Percentiles rank a stretch among this genome's conserved stretches.
phyloP scores from a whole-genome alignment of 2,329 filamentous ascomycete species.

The Lachnellula hyalina region DNA sequence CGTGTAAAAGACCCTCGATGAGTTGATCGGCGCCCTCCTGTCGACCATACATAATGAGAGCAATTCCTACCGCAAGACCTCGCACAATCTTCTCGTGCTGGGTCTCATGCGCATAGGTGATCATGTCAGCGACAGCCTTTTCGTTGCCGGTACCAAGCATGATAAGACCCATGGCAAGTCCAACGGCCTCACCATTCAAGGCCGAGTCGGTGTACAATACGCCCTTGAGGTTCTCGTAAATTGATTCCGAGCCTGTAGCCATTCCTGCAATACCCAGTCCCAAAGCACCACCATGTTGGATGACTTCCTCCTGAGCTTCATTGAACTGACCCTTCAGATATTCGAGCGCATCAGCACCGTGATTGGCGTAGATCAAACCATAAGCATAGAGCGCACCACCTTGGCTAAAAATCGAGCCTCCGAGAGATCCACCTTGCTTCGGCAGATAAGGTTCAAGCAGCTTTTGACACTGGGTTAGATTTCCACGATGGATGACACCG shows the following conservation, averaged over 20 bases:
- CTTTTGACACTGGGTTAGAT: conserved; percentile 88
- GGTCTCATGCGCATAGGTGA: conserved; percentile 94
- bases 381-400: conserved; percentile 94
- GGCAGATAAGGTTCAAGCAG: conserved; percentile 92
- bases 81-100: conserved; percentile 99
- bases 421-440: conserved; percentile 61
- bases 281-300: conserved; percentile 92
- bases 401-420: conserved; percentile 90
- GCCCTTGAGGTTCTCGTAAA: conserved; percentile 85
- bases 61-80: conserved; percentile 92
- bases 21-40: conserved; percentile 93
- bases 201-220: conserved; percentile 92
- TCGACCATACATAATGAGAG: conserved; percentile 94
- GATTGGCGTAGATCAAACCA: conserved; percentile 94
- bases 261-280: conserved; percentile 96
- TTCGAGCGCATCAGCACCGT: conserved; percentile 82
- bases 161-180: conserved; percentile 92
- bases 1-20: conserved; percentile 87
- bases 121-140: conserved; percentile 92
- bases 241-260: conserved; percentile 85
- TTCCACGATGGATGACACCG: conserved; percentile 94
- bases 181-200: conserved; percentile 93
- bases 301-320: conserved; percentile 79
- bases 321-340: conserved; percentile 73
- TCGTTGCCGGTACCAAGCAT: conserved; percentile 98